Conservation (phyloP, 176 grass and related monocot genomes). For the Areca catechu region DNA sequence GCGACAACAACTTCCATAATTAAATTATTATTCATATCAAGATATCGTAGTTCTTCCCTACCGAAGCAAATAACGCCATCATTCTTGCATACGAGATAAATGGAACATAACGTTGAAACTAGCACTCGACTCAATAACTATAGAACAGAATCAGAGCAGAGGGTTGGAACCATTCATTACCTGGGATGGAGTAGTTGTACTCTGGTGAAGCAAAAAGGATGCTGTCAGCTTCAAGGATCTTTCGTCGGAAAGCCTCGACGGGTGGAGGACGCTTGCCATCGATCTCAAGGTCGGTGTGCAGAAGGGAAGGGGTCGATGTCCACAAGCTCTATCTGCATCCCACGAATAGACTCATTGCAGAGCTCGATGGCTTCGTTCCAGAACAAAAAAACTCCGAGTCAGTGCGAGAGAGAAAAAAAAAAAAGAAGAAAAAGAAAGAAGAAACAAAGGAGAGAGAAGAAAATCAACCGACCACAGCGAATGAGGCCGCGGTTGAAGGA, state of each 20-base stretch:
- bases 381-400: background rate
- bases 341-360: slow-evolving; percentile 59
- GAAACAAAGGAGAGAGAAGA: too few relatives aligned
- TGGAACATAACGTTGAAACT: too few relatives aligned
- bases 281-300: slow-evolving; percentile 70
- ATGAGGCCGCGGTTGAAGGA: slow-evolving; percentile 81
- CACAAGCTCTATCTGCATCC: slow-evolving; percentile 42
- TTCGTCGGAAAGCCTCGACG: slow-evolving; percentile 62
- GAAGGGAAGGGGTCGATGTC: slow-evolving; percentile 59
- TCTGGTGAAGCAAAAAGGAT: slow-evolving; percentile 75
- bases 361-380: slow-evolving; percentile 40
- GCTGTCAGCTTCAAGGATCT: slow-evolving; percentile 44
- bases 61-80: too few relatives aligned
- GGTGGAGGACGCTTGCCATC: slow-evolving; percentile 43
- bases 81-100: too few relatives aligned
- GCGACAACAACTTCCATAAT: too few relatives aligned
- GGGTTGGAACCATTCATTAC: slow-evolving; percentile 10
- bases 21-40: too few relatives aligned
- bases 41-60: too few relatives aligned
- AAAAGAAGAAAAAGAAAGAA: too few relatives aligned
- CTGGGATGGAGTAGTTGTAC: slow-evolving; percentile 75
- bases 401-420: background rate
- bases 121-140: too few relatives aligned
- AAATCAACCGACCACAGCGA: slow-evolving; percentile 34
- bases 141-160: too few relatives aligned